Evolutionary conservation across 2,329 filamentous ascomycete genomes (phyloP), one percentile per base, ranked within the genome.

Genomic region (Phoma herbarum): DNA sequence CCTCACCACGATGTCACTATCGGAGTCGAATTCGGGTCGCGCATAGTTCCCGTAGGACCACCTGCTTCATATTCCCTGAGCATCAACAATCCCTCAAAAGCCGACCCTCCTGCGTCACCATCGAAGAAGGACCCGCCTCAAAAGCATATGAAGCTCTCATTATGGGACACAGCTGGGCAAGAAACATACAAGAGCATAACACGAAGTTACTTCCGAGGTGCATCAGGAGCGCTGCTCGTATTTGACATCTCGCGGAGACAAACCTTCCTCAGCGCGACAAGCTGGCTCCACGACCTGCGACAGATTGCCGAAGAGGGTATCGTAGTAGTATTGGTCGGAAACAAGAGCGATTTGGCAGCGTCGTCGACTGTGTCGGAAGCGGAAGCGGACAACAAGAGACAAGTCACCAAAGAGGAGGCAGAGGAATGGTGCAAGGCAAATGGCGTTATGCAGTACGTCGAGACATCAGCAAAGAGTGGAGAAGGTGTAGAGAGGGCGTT

Each of bases 141-240:
- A 68, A 86, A 86, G 87, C 90, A 94, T 80, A 97, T 97, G 93
- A 97, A 97, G 79, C 85, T 97, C 5, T 92, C 89, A 43, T 83
- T 98, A 11, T 98, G 94, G 94, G 94, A 97, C 75, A 98, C 94
- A 0, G 94, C 94, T 16, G 94, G 94, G 25, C 94, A 98, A 78
- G 94, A 98, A 81, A 97, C 93, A 12, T 98, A 98, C 83, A 97
- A 97, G 78, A 94, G 90, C 43, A 95, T 98, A 59, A 98, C 94
- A 9, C 85, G 94, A 53, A 95, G 91, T 61, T 97, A 97, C 81
- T 97, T 97, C 79, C 90, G 93, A 52, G 93, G 93, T 70, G 88
- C 89, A 37, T 87, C 85, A 0, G 89, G 89, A 29, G 89, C 89
- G 5, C 84, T 99, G 14, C 86, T 99, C 25, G 95, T 99, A 61